Conservation (phyloP, 208 protist species). For the Leptomonas pyrrhocoris region DNA sequence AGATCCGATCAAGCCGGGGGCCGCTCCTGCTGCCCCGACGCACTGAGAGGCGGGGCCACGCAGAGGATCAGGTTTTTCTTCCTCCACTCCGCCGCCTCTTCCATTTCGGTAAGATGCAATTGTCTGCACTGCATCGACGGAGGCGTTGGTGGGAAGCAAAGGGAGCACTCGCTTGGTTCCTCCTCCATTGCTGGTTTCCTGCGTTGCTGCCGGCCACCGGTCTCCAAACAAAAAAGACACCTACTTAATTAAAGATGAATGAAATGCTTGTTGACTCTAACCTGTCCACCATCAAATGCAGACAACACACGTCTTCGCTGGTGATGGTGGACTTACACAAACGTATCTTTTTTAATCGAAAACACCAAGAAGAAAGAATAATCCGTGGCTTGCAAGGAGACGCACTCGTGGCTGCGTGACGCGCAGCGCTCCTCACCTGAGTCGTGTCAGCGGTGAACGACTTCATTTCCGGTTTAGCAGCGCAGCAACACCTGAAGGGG, state of each 20-base stretch:
- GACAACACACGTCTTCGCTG: not conserved
- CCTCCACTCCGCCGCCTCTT: not conserved
- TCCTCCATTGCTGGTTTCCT: not conserved
- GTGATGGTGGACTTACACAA: not conserved
- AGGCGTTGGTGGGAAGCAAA: too few species aligned
- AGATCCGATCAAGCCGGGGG: not conserved
- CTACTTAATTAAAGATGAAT: not conserved
- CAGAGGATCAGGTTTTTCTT: not conserved
- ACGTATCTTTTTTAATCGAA: too few species aligned
- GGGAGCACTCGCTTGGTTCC: not conserved
- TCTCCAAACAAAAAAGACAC: not conserved
- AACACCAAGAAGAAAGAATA: not conserved
- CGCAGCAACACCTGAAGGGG: too few species aligned
- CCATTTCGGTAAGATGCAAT: too few species aligned
- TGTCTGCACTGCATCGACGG: too few species aligned
- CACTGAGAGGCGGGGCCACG: not conserved
- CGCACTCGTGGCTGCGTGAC: not conserved
- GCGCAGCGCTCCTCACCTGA: too few species aligned
- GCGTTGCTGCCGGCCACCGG: not conserved
- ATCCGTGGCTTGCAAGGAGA: not conserved
- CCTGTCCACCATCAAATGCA: not conserved
- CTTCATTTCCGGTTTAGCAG: too few species aligned
- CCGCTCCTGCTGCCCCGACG: not conserved
- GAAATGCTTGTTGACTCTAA: slow-evolving; percentile 2
- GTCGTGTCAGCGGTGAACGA: too few species aligned